Evolutionary conservation across 1,284 basidiomycete genomes (phyloP).

Genomic region (Amylostereum areolatum): DNA sequence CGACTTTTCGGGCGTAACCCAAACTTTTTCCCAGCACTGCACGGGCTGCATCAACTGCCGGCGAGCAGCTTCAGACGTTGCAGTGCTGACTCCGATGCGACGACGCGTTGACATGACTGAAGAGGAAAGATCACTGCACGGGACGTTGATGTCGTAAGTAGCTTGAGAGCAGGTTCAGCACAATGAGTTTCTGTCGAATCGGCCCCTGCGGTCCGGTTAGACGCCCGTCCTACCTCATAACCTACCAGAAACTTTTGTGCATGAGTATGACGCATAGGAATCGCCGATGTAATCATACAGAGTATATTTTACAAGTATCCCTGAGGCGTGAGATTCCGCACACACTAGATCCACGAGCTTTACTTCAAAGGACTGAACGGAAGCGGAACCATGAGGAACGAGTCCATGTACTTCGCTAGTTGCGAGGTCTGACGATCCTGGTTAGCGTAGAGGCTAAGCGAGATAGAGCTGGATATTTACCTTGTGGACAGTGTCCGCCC

Average conservation of each 20-base stretch:
- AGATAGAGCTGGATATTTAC: slow-evolving; percentile 31
- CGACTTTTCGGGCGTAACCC: slow-evolving; percentile 50
- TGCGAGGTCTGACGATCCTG: slow-evolving; percentile 58
- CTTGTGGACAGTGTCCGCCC: slow-evolving; percentile 92
- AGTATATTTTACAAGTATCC: too few relatives aligned
- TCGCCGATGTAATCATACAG: too few relatives aligned
- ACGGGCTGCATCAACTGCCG: slow-evolving; percentile 79
- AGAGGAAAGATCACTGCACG: not conserved
- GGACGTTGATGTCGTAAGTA: too few relatives aligned
- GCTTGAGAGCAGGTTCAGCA: too few relatives aligned
- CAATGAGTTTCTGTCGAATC: too few relatives aligned
- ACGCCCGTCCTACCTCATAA: too few relatives aligned
- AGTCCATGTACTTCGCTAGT: slow-evolving; percentile 73
- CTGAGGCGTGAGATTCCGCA: too few relatives aligned
- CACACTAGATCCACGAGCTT: not conserved
- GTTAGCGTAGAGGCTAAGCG: not conserved
- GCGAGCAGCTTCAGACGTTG: slow-evolving; percentile 71
- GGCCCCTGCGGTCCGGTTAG: too few relatives aligned
- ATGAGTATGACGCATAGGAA: too few relatives aligned
- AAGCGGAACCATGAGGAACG: slow-evolving; percentile 67
- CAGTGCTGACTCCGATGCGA: slow-evolving; percentile 67
- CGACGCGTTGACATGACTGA: slow-evolving; percentile 58
- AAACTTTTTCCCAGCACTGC: slow-evolving; percentile 69
- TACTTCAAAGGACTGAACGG: slow-evolving; percentile 79
- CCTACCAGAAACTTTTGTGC: too few relatives aligned